Conservation (phyloP, 192 early-diverging fungal genomes). For the Martensiomyces pterosporus region DNA sequence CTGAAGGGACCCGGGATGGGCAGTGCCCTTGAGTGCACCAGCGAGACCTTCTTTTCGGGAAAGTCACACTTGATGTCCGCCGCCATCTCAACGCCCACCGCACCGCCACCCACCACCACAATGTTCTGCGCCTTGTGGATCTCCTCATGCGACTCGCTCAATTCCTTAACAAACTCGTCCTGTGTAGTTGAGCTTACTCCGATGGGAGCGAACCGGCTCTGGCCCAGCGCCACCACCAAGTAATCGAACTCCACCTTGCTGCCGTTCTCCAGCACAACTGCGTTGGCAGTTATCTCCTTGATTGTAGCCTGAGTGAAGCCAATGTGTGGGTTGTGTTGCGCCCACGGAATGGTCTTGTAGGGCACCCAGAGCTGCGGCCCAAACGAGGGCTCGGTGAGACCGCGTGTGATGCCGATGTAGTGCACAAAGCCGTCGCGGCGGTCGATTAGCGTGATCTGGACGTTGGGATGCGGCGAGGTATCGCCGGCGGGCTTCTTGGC, state of each 20-base stretch:
- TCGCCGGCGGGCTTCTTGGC: neutral
- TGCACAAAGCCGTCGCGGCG: conserved; percentile 55
- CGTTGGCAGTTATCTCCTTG: conserved; percentile 24
- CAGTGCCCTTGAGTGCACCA: conserved; percentile 34
- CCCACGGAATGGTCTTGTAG: conserved; percentile 39
- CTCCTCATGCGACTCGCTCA: conserved; percentile 11
- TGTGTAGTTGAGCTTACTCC: conserved; percentile 22
- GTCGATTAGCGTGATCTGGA: conserved; percentile 56
- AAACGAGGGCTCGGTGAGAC: conserved; percentile 43
- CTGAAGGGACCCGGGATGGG: conserved; percentile 31
- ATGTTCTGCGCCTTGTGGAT: conserved; percentile 53
- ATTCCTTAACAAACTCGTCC: conserved; percentile 13
- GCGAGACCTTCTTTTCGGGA: conserved; percentile 28
- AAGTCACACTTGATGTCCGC: conserved; percentile 56
- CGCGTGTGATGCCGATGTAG: conserved; percentile 50
- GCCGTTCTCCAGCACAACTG: conserved; percentile 21
- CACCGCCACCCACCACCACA: conserved; percentile 67
- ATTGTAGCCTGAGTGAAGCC: conserved; percentile 42
- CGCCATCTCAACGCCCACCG: conserved; percentile 73
- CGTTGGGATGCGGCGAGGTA: neutral
- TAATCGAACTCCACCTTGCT: conserved; percentile 44
- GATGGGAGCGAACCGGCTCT: conserved; percentile 36
- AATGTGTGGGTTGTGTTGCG: conserved; percentile 34
- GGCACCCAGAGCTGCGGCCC: conserved; percentile 53
- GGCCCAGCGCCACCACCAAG: conserved; percentile 53